Conservation (phyloP, 352 stramenopile genomes). For the Phytopythium boreale region DNA sequence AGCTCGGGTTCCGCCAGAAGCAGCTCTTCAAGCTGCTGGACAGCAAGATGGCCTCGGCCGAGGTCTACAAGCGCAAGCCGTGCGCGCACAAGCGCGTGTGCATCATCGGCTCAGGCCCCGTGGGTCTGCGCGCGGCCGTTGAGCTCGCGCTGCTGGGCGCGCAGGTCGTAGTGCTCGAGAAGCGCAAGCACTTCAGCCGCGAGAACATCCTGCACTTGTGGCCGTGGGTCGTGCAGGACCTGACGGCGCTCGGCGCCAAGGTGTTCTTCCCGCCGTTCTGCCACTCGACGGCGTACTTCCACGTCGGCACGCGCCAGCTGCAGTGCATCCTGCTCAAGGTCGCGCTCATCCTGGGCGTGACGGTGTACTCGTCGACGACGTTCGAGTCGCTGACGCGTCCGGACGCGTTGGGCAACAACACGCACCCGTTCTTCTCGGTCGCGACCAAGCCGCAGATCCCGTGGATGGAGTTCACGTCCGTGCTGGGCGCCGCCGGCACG, state of each 20-base stretch:
- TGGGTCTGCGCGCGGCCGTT: constrained; percentile 70
- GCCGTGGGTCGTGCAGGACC: constrained; percentile 80
- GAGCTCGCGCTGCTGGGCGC: constrained; percentile 68
- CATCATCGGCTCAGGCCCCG: constrained; percentile 70
- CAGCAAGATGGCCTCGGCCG: constrained; percentile 39
- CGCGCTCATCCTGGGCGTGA: constrained; percentile 66
- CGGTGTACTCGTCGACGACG: constrained; percentile 54
- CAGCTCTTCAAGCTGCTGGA: constrained; percentile 77
- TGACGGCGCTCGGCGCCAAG: constrained; percentile 78
- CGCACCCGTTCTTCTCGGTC: constrained; percentile 69
- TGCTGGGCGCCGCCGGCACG: constrained; percentile 62
- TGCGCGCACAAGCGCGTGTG: constrained; percentile 69
- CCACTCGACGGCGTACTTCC: constrained; percentile 81
- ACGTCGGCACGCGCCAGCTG: constrained; percentile 82
- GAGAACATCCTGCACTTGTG: constrained; percentile 86
- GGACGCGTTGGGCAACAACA: constrained; percentile 48
- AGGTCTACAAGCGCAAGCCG: constrained; percentile 56
- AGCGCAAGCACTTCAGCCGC: constrained; percentile 75
- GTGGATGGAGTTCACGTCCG: constrained; percentile 73
- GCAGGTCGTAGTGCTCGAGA: constrained; percentile 77
- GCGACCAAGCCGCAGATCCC: constrained; percentile 74
- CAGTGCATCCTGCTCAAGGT: constrained; percentile 86
- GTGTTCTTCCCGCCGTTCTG: constrained; percentile 81
- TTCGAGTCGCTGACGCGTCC: constrained; percentile 57
- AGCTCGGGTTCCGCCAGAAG: constrained; percentile 71